Evolutionary conservation across 345 rosid genomes (phyloP).

Genomic region (Lepidium africanum): DNA sequence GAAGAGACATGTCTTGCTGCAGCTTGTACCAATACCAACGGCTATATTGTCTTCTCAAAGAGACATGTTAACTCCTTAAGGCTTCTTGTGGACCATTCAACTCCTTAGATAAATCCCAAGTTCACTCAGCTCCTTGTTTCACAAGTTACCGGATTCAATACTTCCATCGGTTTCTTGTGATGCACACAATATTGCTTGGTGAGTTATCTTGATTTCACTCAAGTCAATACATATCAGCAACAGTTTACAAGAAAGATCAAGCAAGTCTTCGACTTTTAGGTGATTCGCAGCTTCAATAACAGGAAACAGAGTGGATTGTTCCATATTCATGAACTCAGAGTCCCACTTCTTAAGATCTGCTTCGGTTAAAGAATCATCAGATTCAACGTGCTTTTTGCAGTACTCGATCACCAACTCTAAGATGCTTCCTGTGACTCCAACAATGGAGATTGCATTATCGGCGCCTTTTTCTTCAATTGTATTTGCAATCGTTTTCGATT

Average conservation of each 20-base stretch:
- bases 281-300: constrained; percentile 54
- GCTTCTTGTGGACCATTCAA: no score
- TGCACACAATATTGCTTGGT: no score
- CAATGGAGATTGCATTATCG: constrained; percentile 35
- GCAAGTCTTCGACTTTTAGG: constrained; percentile 37
- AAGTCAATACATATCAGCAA: constrained; percentile 30
- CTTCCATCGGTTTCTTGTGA: no score
- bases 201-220: no score
- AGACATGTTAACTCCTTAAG: no score
- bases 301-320: constrained; percentile 40
- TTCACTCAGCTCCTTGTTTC: no score
- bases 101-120: no score
- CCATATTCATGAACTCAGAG: constrained; percentile 48
- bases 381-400: constrained; percentile 49
- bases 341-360: constrained; percentile 48
- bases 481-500: constrained; percentile 41
- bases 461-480: constrained; percentile 45
- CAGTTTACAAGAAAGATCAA: constrained; percentile 47
- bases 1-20: no score
- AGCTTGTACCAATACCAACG: no score
- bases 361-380: constrained; percentile 16
- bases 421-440: constrained; percentile 44
- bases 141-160: no score
- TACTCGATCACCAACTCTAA: constrained; percentile 58
- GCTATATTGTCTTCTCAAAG: no score